A percentile compares a stretch with the other conserved stretches of the same genome.
Conservation (phyloP, 768 basidiomycete species). For the Termitomyces sp. region DNA sequence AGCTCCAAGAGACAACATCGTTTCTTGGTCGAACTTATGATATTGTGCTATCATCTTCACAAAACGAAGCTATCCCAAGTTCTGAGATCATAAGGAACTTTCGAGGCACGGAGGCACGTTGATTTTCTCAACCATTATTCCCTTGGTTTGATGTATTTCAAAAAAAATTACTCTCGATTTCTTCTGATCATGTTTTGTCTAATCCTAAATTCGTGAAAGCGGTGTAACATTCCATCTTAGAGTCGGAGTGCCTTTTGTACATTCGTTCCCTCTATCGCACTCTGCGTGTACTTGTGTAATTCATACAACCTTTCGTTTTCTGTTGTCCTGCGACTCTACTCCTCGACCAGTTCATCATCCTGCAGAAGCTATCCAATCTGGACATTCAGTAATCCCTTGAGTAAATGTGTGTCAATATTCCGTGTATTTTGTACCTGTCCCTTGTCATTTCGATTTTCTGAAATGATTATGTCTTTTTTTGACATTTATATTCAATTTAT, state of each 20-base stretch:
- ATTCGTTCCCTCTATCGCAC: not conserved
- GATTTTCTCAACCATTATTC: not conserved
- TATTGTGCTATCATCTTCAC: not conserved
- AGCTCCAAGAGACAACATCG: slow-evolving; percentile 44
- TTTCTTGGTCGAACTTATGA: slow-evolving; percentile 75
- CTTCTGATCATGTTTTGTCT: not conserved
- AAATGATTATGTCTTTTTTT: too few relatives aligned
- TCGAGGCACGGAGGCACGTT: not conserved
- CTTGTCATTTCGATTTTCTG: too few relatives aligned
- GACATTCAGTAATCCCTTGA: too few relatives aligned
- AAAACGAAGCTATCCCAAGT: not conserved
- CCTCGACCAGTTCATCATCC: too few relatives aligned
- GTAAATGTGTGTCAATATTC: too few relatives aligned
- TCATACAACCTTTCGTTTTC: not conserved
- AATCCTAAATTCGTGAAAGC: not conserved
- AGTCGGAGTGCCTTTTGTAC: too few relatives aligned
- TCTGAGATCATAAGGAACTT: not conserved
- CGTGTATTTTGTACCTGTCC: too few relatives aligned
- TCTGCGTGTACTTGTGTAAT: not conserved
- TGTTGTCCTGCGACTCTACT: too few relatives aligned
- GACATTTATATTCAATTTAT: too few relatives aligned
- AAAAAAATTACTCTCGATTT: not conserved
- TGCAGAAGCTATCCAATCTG: too few relatives aligned
- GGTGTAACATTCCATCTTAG: not conserved
- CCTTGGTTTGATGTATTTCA: not conserved